These are phyloP conservation scores for Penicillium corylophilum DNA, from an alignment of 2,329 filamentous ascomycete genomes.

Conservation along the genomic window DNA sequence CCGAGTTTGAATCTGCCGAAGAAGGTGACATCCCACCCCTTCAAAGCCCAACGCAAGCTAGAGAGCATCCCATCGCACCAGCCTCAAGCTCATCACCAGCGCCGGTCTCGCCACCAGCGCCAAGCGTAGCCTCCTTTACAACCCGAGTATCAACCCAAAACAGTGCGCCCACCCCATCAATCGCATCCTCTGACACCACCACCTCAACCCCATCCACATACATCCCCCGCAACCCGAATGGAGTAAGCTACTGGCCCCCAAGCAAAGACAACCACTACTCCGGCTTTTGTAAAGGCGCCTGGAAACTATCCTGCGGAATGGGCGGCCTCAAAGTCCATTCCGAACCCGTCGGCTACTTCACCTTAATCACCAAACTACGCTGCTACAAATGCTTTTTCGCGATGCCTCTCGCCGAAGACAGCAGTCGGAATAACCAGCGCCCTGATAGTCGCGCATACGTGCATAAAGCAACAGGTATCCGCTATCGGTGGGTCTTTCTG, in stretches of 20 bases:
- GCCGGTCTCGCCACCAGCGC: neutral
- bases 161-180: conserved; percentile 3
- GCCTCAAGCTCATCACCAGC: too few species aligned
- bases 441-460: conserved; percentile 33
- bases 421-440: neutral
- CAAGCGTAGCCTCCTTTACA: neutral
- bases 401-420: conserved; percentile 27
- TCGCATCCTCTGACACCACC: conserved; percentile 9
- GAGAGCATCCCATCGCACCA: neutral
- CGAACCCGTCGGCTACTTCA: conserved; percentile 23
- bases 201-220: conserved; percentile 1
- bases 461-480: conserved; percentile 34
- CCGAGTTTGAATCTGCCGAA: neutral
- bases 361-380: conserved; percentile 35
- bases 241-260: conserved; percentile 29
- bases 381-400: conserved; percentile 47
- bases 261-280: conserved; percentile 35
- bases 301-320: conserved; percentile 34
- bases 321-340: conserved; percentile 15
- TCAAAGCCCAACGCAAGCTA: neutral
- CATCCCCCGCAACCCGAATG: neutral
- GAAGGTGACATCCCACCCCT: neutral
- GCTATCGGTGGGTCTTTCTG: conserved; percentile 49
- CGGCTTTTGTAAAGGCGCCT: conserved; percentile 50
- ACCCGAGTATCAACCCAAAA: neutral